Evolutionary conservation across 352 stramenopile genomes (phyloP).

Genomic region (Phytophthora crassamura): DNA sequence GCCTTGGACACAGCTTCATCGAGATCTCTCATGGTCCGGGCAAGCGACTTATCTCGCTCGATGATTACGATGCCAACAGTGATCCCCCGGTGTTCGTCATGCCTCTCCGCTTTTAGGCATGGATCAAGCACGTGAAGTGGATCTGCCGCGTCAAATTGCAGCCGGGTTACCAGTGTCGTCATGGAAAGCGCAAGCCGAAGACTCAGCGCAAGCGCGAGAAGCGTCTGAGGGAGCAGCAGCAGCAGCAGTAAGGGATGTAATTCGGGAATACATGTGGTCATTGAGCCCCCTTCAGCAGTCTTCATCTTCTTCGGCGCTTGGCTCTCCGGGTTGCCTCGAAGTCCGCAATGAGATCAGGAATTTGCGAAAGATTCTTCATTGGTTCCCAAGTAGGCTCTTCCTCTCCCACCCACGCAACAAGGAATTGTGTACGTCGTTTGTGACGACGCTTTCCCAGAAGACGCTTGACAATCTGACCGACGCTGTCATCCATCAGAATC

Average conservation of each 20-base stretch:
- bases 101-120: too few species aligned
- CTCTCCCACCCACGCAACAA: conserved; percentile 4
- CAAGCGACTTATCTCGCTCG: too few species aligned
- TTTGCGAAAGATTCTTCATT: conserved; percentile 7
- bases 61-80: too few species aligned
- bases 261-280: conserved; percentile 15
- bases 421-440: neutral
- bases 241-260: conserved; percentile 8
- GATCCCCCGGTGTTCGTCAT: too few species aligned
- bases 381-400: conserved; percentile 7
- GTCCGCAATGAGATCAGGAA: conserved; percentile 1
- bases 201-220: neutral
- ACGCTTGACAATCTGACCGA: conserved; percentile 13
- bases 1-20: too few species aligned
- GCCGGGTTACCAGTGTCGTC: neutral
- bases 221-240: neutral
- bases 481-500: conserved; percentile 6
- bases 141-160: neutral
- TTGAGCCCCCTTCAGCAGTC: too few species aligned
- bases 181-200: conserved; percentile 7
- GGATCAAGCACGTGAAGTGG: neutral
- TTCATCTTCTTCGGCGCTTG: too few species aligned
- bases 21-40: too few species aligned
- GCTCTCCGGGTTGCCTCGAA: too few species aligned
- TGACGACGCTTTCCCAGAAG: conserved; percentile 6